These are phyloP conservation scores for Carex pumila DNA, from an alignment of 176 grass and related monocot genomes.

Conservation along the genomic window DNA sequence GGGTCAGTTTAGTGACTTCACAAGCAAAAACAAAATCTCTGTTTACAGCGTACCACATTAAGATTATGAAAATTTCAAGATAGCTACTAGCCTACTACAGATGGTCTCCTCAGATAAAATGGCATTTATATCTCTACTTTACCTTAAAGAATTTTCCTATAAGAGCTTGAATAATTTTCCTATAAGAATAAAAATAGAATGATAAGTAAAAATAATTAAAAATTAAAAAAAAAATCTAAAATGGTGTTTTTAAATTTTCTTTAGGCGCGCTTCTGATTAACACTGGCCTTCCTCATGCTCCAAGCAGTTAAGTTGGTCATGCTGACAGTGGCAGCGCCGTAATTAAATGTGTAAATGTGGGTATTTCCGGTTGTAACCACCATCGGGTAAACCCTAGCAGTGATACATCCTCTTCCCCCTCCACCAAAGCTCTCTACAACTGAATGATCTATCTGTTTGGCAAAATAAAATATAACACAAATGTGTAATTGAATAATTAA, in stretches of 20 bases:
- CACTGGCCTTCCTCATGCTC: constrained; percentile 54
- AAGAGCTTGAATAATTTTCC: not conserved
- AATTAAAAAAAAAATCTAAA: not conserved
- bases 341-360: constrained; percentile 68
- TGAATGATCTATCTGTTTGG: constrained; percentile 62
- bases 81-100: not conserved
- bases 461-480: not conserved
- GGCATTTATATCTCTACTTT: not conserved
- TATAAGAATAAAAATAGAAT: constrained; percentile 9
- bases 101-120: not conserved
- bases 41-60: not conserved
- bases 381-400: constrained; percentile 56
- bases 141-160: not conserved
- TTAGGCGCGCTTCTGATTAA: constrained; percentile 28
- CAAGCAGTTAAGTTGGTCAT: constrained; percentile 51
- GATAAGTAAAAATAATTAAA: not conserved
- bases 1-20: not conserved
- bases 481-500: not conserved
- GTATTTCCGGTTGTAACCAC: not conserved
- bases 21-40: not conserved
- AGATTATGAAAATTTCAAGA: not conserved
- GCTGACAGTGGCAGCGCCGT: constrained; percentile 32
- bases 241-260: not conserved
- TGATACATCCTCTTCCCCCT: constrained; percentile 58
- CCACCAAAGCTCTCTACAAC: constrained; percentile 79